Percentiles rank a stretch among this genome's conserved stretches.
These are phyloP conservation scores for Cordyceps pruinosa DNA, from an alignment of 2,329 filamentous ascomycete species.

Conservation along the genomic window DNA sequence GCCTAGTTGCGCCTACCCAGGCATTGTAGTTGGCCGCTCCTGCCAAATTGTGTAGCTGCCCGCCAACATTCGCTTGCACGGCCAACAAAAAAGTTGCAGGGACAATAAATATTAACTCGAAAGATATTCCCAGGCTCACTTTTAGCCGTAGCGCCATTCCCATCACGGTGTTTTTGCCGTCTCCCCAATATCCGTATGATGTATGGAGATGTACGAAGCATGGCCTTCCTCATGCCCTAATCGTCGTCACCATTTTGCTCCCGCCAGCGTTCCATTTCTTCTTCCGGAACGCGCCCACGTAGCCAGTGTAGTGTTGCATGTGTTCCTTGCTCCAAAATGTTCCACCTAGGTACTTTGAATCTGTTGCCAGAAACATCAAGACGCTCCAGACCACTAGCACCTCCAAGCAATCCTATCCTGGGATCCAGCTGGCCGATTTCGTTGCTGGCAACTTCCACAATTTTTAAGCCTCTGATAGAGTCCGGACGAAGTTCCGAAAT, in stretches of 20 bases:
- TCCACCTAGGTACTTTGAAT: conserved; percentile 81
- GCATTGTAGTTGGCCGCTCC: not conserved
- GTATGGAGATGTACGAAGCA: not conserved
- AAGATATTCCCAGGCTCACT: not conserved
- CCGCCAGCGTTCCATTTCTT: conserved; percentile 51
- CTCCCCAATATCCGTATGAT: not conserved
- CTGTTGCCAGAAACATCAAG: conserved; percentile 78
- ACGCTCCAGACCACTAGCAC: conserved; percentile 50
- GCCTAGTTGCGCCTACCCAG: not conserved
- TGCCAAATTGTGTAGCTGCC: not conserved
- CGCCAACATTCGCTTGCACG: not conserved
- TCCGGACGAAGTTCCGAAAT: conserved; percentile 67
- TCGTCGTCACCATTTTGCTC: conserved; percentile 35
- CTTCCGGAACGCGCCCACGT: conserved; percentile 63
- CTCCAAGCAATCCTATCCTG: conserved; percentile 69
- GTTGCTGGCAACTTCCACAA: conserved; percentile 76
- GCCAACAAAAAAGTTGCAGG: not conserved
- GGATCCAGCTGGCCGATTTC: conserved; percentile 77
- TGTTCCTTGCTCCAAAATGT: conserved; percentile 78
- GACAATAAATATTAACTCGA: not conserved
- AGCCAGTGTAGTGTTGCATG: conserved; percentile 79
- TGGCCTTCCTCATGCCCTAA: not conserved
- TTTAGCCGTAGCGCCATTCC: not conserved
- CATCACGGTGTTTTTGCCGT: not conserved
- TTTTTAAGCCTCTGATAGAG: conserved; percentile 63